Evolutionary conservation across 2,329 filamentous ascomycete species (phyloP), one percentile per base, ranked within the genome.

Genomic region (Fusarium brevicatenulatum): DNA sequence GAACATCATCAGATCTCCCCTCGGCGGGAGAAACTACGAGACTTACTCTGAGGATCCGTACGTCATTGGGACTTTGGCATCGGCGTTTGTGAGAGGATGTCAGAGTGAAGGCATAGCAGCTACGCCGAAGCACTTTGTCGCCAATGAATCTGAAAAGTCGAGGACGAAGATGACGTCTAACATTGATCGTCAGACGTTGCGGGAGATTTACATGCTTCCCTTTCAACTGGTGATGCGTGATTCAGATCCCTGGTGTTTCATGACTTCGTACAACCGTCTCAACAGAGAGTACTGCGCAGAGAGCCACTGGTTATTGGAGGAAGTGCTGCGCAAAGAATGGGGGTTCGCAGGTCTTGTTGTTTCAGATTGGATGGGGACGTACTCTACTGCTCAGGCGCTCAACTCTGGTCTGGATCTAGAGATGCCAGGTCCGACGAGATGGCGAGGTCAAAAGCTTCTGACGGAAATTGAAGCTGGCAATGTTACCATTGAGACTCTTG

Each of bases 191-290:
- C 60, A 65, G 18, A 66, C 63, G 1, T 12, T 66, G 11, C 50
- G 63, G 5, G 63, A 66, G 2, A 65, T 66, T 1, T 66, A 65
- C 12, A 57, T 66, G 63, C 32, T 66, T 9, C 63, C 60, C 3
- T 66, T 66, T 0, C 63, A 66, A 6, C 32, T 66, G 11, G 60
- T 66, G 0, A 47, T 66, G 40, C 60, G 60, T 2, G 43, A 65
- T 12, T 66, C 63, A 7, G 60, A 66, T 9, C 63, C 63, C 1
- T 66, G 63, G 63, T 66, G 63, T 10, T 57, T 66, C 37, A 66
- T 66, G 63, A 66, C 63, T 2, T 65, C 62, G 0, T 66, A 66
- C 5, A 66, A 66, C 1, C 63, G 63, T 3, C 42, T 66, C 0
- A 66, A 66, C n/a, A 5, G 16, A 3, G 60, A 39, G 4, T 66